Percentiles rank a stretch among this genome's conserved stretches.
Evolutionary conservation across 192 early-diverging fungal genomes (phyloP).

Genomic region (Coemansia asiatica): DNA sequence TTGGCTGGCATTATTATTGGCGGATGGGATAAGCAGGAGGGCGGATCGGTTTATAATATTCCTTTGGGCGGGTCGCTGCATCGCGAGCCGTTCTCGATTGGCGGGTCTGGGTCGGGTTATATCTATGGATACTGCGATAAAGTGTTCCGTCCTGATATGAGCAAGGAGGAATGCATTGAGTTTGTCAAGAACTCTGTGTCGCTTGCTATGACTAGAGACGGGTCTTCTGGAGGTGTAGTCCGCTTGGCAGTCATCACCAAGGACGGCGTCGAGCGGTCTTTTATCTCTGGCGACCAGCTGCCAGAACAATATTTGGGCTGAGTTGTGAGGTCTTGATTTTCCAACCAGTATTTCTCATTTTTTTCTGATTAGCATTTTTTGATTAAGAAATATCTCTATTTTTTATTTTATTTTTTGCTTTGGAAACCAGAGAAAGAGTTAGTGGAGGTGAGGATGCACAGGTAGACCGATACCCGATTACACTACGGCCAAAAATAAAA

Average conservation of each 20-base stretch:
- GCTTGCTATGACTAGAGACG: conserved; percentile 94
- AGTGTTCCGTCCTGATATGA: conserved; percentile 77
- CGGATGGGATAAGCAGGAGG: conserved; percentile 93
- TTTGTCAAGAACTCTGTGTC: conserved; percentile 96
- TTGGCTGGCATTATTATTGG: conserved; percentile 95
- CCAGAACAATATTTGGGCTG: conserved; percentile 53
- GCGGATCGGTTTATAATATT: conserved; percentile 85
- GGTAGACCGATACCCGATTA: too few species aligned
- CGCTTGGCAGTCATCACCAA: conserved; percentile 91
- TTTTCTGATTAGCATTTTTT: not conserved
- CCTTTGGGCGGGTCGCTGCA: conserved; percentile 93
- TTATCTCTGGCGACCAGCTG: conserved; percentile 81
- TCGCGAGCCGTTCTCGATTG: conserved; percentile 88
- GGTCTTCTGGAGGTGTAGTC: conserved; percentile 94
- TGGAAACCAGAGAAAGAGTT: too few species aligned
- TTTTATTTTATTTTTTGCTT: not conserved
- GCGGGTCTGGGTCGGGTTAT: conserved; percentile 92
- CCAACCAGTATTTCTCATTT: not conserved
- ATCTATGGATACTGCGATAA: conserved; percentile 99
- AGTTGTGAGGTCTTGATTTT: not conserved
- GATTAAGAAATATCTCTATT: not conserved
- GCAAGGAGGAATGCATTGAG: conserved; percentile 77
- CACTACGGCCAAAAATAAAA: too few species aligned
- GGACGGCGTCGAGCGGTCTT: conserved; percentile 82
- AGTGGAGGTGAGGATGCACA: too few species aligned